Evolutionary conservation across 1,139 yeast genomes (phyloP).

Genomic region (Zhuliangozyma blackwelliae): DNA sequence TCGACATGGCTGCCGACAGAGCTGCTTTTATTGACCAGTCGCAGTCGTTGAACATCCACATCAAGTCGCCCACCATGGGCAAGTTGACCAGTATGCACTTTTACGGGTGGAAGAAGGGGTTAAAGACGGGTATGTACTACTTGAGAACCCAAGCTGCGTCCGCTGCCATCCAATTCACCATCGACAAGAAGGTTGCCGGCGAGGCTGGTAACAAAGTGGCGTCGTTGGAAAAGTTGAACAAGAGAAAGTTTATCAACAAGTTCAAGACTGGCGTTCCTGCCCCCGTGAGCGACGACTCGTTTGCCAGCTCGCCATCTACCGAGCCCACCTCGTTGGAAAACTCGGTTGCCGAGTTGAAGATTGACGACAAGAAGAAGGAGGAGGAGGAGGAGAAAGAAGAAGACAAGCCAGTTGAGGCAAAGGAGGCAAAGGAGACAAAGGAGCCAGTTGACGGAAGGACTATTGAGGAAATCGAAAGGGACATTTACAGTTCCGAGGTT

Average conservation of each 20-base stretch:
- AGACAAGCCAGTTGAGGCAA: neutral
- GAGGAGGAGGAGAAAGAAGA: slow-evolving; percentile 5
- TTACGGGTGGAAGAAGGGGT: slow-evolving; percentile 61
- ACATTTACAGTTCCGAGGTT: slow-evolving; percentile 88
- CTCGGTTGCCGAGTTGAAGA: slow-evolving; percentile 43
- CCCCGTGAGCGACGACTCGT: slow-evolving; percentile 26
- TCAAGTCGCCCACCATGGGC: slow-evolving; percentile 54
- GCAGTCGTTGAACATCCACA: slow-evolving; percentile 55
- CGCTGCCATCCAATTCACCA: slow-evolving; percentile 59
- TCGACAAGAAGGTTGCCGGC: slow-evolving; percentile 36
- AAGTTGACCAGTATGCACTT: slow-evolving; percentile 58
- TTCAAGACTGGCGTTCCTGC: slow-evolving; percentile 8
- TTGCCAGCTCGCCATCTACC: slow-evolving; percentile 36
- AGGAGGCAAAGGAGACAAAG: neutral
- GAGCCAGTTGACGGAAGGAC: slow-evolving; percentile 10
- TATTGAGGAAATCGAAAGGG: slow-evolving; percentile 35
- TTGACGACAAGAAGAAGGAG: slow-evolving; percentile 17
- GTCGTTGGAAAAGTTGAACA: slow-evolving; percentile 49
- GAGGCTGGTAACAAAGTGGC: slow-evolving; percentile 52
- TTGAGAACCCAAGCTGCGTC: slow-evolving; percentile 62
- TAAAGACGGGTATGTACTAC: slow-evolving; percentile 63
- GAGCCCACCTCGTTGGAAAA: slow-evolving; percentile 49
- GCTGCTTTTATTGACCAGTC: slow-evolving; percentile 59
- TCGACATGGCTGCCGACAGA: slow-evolving; percentile 61
- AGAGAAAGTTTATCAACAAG: slow-evolving; percentile 47